These are phyloP conservation scores for Beauveria scarabaeidicola DNA, from an alignment of 2,329 filamentous ascomycete species.

Conservation along the genomic window DNA sequence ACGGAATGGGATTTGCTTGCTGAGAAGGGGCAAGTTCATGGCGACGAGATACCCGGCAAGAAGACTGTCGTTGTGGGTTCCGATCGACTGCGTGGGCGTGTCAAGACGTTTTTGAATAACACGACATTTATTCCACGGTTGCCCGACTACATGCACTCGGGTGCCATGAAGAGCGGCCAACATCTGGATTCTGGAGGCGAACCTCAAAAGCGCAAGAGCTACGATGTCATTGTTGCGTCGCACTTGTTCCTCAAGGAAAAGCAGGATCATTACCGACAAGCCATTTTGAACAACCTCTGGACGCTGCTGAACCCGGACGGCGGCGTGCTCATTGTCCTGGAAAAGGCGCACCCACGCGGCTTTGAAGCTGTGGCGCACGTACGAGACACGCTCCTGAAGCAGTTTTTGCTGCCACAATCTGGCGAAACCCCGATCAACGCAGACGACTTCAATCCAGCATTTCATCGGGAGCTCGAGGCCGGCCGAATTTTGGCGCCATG, in stretches of 20 bases:
- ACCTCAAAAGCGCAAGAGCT: conserved; percentile 61
- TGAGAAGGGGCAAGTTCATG: conserved; percentile 36
- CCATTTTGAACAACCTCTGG: conserved; percentile 83
- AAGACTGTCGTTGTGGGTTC: conserved; percentile 75
- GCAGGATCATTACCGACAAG: conserved; percentile 68
- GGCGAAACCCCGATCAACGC: conserved; percentile 26
- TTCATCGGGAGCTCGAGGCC: conserved; percentile 40
- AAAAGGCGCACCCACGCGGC: conserved; percentile 84
- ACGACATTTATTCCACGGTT: conserved; percentile 87
- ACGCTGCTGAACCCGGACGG: conserved; percentile 73
- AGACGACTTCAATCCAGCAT: conserved; percentile 32
- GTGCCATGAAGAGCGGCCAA: conserved; percentile 44
- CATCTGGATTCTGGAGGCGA: conserved; percentile 49
- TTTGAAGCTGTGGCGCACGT: conserved; percentile 89
- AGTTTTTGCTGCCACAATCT: conserved; percentile 52
- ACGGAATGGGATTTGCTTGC: conserved; percentile 72
- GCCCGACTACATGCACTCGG: conserved; percentile 72
- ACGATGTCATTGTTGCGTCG: conserved; percentile 83
- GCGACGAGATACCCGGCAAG: conserved; percentile 52
- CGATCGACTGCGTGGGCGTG: conserved; percentile 62
- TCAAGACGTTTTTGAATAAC: conserved; percentile 71
- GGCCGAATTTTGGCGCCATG: conserved; percentile 67
- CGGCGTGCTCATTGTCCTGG: conserved; percentile 76
- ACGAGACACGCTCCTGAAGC: conserved; percentile 66
- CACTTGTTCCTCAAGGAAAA: conserved; percentile 71